Evolutionary conservation across 768 basidiomycete genomes (phyloP), one percentile per base, ranked within the genome.

Genomic region (Boletus reticulatus): DNA sequence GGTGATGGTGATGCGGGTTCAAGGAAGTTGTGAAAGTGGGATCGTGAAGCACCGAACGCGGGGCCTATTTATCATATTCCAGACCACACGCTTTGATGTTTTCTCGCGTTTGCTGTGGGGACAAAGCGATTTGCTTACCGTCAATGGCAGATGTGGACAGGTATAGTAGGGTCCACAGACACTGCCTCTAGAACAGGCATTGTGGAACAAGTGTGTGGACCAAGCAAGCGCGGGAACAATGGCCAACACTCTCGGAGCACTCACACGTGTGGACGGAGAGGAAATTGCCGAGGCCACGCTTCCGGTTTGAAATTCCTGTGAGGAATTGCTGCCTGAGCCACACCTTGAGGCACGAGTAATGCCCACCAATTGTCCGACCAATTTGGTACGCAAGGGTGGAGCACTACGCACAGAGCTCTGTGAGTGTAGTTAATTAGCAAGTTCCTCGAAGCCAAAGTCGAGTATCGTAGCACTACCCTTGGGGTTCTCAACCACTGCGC

Each of bases 21-120:
- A n/a, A 8, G 38, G 38, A n/a, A 39, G 14, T 11, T 43, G 53
- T 0, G 13, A 20, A 14, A 17, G 24, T 13, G 44, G 5, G 51
- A 42, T 22, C 19, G 19, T 2, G 13, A 39, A 36, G 34, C 1
- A 43, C 11, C 11, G 4, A 36, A 11, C 20, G 7, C 8, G 19
- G 9, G 14, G 12, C 10, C 44, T 56, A 58, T 58, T 61, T 63
- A 68, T 67, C 34, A n/a, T 42, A 42, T 7, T 27, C 4, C 14
- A 12, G 8, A 38, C 37, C 17, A 50, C 29, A 29, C 34, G 53
- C 57, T 57, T 55, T 61, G 55, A 58, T 22, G 12, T 42, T 36
- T 48, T 24, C 37, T 24, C 42, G 6, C 34, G 43, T n/a, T 41
- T 51, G 32, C 43, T 62, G 55, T 62, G 55, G 53, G 52, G 43